Percentiles rank a stretch among this genome's conserved stretches.
Evolutionary conservation across 1,139 yeast species (phyloP).

Genomic region (Pichia cactophila): DNA sequence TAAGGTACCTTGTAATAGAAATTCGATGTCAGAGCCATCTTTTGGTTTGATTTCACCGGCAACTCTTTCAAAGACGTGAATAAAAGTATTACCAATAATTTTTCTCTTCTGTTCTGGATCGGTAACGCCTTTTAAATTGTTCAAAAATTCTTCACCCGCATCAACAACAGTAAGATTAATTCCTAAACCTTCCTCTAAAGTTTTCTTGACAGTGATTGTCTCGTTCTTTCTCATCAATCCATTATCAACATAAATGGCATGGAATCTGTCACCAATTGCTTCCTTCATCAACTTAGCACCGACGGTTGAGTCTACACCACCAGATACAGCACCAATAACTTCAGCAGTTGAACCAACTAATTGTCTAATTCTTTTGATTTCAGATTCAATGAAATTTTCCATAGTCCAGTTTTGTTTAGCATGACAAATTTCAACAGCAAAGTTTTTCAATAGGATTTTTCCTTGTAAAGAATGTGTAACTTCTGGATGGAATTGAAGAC

Average conservation of each 20-base stretch:
- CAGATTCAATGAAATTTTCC: slow-evolving; percentile 96
- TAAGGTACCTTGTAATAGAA: slow-evolving; percentile 90
- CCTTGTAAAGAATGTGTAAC: slow-evolving; percentile 96
- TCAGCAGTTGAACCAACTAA: slow-evolving; percentile 97
- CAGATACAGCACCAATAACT: slow-evolving; percentile 99
- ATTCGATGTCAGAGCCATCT: slow-evolving; percentile 86
- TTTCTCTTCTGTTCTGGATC: slow-evolving; percentile 99
- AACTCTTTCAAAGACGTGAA: slow-evolving; percentile 93
- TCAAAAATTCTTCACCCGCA: slow-evolving; percentile 84
- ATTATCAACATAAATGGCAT: slow-evolving; percentile 94
- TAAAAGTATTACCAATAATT: slow-evolving; percentile 96
- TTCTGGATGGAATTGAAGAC: slow-evolving; percentile 99
- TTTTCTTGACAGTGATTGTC: slow-evolving; percentile 79
- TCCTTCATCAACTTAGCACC: slow-evolving; percentile 98
- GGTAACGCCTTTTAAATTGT: slow-evolving; percentile 82
- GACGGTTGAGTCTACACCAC: slow-evolving; percentile 99
- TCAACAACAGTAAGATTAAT: slow-evolving; percentile 92
- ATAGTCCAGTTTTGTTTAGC: slow-evolving; percentile 92
- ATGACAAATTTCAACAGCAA: slow-evolving; percentile 84
- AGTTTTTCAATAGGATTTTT: slow-evolving; percentile 76
- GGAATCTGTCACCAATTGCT: slow-evolving; percentile 98
- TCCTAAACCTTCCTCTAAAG: slow-evolving; percentile 86
- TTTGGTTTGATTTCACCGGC: slow-evolving; percentile 88
- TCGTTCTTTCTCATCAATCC: slow-evolving; percentile 96
- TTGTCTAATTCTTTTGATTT: slow-evolving; percentile 81